These are phyloP conservation scores for Zygoascus hellenicus DNA, from an alignment of 1,139 yeast genomes.

Conservation along the genomic window DNA sequence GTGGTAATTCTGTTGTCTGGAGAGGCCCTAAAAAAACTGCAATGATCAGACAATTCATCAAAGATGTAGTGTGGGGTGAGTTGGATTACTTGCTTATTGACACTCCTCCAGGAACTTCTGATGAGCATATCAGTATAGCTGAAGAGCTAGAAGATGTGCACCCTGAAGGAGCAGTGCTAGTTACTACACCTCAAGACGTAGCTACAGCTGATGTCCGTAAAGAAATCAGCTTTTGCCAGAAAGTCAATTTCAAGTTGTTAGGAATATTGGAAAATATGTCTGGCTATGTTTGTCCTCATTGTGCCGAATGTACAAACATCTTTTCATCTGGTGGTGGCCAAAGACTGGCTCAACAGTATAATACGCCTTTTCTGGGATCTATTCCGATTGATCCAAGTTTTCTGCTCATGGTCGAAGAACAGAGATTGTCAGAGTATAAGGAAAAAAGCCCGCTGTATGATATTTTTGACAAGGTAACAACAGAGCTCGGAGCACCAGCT, in stretches of 20 bases:
- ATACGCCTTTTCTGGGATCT: conserved; percentile 69
- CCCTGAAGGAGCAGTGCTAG: conserved; percentile 90
- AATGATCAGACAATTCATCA: conserved; percentile 88
- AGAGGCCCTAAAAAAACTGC: conserved; percentile 98
- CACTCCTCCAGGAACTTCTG: conserved; percentile 98
- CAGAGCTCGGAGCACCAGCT: too few relatives aligned
- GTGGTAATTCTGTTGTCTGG: conserved; percentile 95
- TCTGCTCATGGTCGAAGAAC: conserved; percentile 70
- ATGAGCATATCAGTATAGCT: conserved; percentile 95
- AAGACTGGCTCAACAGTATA: conserved; percentile 53
- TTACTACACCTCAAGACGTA: conserved; percentile 94
- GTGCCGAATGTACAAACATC: conserved; percentile 80
- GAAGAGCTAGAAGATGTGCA: conserved; percentile 72
- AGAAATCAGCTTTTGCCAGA: conserved; percentile 86
- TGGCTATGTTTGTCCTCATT: conserved; percentile 92
- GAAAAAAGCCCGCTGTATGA: conserved; percentile 36
- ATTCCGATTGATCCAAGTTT: conserved; percentile 92
- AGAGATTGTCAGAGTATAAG: conserved; percentile 35
- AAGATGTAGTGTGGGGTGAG: conserved; percentile 87
- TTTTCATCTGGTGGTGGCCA: conserved; percentile 95
- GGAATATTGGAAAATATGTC: conserved; percentile 97
- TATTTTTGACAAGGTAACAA: conserved; percentile 44
- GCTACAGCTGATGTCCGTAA: conserved; percentile 91
- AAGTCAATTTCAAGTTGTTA: conserved; percentile 70
- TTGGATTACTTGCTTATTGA: conserved; percentile 81